phyloP scores from a whole-genome alignment of 345 rosid species.

The Dovyalis caffra region DNA sequence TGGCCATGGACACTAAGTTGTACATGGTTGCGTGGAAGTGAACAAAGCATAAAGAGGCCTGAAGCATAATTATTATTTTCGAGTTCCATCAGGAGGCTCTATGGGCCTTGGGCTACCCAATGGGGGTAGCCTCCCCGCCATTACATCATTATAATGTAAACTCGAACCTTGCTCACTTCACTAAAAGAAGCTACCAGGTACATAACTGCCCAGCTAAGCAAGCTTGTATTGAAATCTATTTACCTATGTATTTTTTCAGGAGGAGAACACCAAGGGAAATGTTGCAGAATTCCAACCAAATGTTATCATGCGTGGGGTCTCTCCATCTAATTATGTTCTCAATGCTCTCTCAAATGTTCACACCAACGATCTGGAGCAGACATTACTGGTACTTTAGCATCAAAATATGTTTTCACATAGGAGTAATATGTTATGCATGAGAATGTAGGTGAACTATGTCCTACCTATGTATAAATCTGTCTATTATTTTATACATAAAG shows the following conservation, averaged over 20 bases:
- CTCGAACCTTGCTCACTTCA: too few relatives aligned
- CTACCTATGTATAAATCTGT: not conserved
- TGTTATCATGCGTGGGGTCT: constrained; percentile 62
- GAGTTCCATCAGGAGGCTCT: too few relatives aligned
- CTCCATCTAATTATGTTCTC: constrained; percentile 78
- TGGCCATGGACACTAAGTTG: too few relatives aligned
- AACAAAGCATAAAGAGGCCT: too few relatives aligned
- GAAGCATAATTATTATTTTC: not conserved
- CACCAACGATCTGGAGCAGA: constrained; percentile 86
- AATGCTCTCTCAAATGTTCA: constrained; percentile 65
- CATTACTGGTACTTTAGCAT: constrained; percentile 60
- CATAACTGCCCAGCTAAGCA: not conserved
- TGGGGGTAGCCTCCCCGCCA: too few relatives aligned
- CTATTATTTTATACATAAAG: not conserved
- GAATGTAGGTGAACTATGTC: not conserved
- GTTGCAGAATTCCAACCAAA: constrained; percentile 63
- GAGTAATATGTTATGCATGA: not conserved
- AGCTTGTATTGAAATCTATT: constrained; percentile 2
- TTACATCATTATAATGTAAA: too few relatives aligned
- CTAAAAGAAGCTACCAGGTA: too few relatives aligned
- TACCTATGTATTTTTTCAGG: constrained; percentile 43
- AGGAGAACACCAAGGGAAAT: constrained; percentile 60
- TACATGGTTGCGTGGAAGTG: too few relatives aligned
- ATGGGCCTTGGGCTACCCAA: too few relatives aligned
- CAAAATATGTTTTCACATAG: not conserved